Conservation (phyloP, 2,329 filamentous ascomycete genomes). For the Alternaria viburni region DNA sequence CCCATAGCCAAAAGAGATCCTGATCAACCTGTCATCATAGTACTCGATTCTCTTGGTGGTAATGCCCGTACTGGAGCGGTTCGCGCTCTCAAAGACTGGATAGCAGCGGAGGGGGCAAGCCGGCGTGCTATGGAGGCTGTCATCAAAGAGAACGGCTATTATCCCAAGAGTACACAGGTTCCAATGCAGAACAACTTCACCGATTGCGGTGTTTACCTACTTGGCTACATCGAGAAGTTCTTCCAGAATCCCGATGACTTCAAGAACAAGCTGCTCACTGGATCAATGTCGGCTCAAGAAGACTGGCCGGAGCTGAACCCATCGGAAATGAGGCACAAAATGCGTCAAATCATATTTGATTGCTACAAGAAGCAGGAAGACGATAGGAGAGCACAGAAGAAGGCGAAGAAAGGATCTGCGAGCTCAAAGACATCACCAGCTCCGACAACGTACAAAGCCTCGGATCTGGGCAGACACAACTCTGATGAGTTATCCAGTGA, state of each 20-base stretch:
- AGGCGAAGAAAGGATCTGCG: constrained; percentile 14
- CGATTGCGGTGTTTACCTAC: constrained; percentile 87
- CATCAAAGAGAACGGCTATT: constrained; percentile 63
- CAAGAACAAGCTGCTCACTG: constrained; percentile 68
- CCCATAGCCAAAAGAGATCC: constrained; percentile 39
- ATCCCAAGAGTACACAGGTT: constrained; percentile 67
- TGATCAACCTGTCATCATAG: constrained; percentile 72
- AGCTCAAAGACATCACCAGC: constrained; percentile 1
- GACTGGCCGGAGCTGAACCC: constrained; percentile 64
- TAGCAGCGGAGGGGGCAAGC: constrained; percentile 72
- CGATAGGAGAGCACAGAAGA: constrained; percentile 17
- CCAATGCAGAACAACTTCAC: constrained; percentile 83
- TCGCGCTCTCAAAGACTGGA: constrained; percentile 74
- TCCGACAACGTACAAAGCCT: background rate
- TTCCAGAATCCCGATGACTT: constrained; percentile 76
- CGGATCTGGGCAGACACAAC: background rate
- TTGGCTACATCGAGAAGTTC: constrained; percentile 86
- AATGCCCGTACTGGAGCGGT: constrained; percentile 64
- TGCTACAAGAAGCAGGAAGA: constrained; percentile 61
- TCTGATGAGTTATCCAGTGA: background rate
- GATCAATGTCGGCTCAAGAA: constrained; percentile 63
- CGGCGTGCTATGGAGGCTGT: constrained; percentile 62
- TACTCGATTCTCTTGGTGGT: constrained; percentile 81
- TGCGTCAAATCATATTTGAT: constrained; percentile 70
- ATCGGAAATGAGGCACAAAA: constrained; percentile 65